phyloP scores from a whole-genome alignment of 768 basidiomycete species.

The Holtermanniella nyarrowii region DNA sequence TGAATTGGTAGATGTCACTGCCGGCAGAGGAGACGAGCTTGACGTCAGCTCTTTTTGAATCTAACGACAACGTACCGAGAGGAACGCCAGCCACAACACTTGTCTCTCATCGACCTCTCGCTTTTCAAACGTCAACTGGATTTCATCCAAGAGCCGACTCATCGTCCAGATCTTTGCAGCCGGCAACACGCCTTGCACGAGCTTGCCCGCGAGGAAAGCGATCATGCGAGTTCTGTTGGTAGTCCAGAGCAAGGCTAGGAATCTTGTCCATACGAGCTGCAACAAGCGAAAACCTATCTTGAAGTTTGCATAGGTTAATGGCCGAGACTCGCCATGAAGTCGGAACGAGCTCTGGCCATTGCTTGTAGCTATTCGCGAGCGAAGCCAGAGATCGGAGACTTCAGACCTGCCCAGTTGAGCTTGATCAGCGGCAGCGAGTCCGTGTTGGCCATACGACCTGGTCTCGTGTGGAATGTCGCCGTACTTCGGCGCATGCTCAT shows the following conservation, averaged over 20 bases:
- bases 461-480: no score
- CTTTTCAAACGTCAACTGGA: conserved; percentile 16
- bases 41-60: background rate
- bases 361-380: background rate
- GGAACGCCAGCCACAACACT: conserved; percentile 9
- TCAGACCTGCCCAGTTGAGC: background rate
- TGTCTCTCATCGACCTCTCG: conserved; percentile 2
- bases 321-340: conserved; percentile 15
- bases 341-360: conserved; percentile 11
- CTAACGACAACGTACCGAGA: background rate
- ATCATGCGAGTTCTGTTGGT: conserved; percentile 5
- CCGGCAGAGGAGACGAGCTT: conserved; percentile 2
- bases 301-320: conserved; percentile 12
- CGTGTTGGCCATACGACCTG: no score
- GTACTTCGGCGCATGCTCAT: no score
- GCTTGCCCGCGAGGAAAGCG: conserved; percentile 8
- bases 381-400: background rate
- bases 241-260: conserved; percentile 12
- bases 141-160: conserved; percentile 19
- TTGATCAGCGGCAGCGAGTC: background rate
- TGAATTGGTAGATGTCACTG: conserved; percentile 7
- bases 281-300: conserved; percentile 13
- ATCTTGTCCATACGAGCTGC: conserved; percentile 6
- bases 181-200: conserved; percentile 18
- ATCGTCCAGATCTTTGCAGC: conserved; percentile 18